These are phyloP conservation scores for Yamadazyma dendronema DNA, from an alignment of 1,139 yeast genomes.

Conservation along the genomic window DNA sequence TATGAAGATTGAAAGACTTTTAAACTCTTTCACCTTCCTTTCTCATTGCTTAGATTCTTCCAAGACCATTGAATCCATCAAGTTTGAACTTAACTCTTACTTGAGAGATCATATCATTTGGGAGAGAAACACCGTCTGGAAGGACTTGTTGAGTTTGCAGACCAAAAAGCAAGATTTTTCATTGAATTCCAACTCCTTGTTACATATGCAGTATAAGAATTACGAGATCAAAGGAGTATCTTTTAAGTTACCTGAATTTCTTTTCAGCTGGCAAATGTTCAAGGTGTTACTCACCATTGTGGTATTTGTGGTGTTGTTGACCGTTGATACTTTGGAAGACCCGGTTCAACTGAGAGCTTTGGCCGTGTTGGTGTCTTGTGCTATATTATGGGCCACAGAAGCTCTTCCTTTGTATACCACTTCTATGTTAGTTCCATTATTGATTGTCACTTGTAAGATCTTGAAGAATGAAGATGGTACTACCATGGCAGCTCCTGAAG, in stretches of 20 bases:
- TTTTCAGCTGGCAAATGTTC: conserved; percentile 36
- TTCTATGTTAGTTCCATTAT: conserved; percentile 60
- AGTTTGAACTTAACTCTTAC: conserved; percentile 68
- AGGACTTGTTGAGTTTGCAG: conserved; percentile 88
- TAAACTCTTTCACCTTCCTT: conserved; percentile 46
- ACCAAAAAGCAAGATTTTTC: conserved; percentile 43
- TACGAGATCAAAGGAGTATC: conserved; percentile 18
- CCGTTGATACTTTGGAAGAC: conserved; percentile 61
- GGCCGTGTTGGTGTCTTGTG: conserved; percentile 76
- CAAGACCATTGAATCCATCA: conserved; percentile 49
- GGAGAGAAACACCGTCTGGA: conserved; percentile 97
- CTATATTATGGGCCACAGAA: conserved; percentile 84
- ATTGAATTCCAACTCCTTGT: conserved; percentile 20
- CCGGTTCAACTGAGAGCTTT: conserved; percentile 72
- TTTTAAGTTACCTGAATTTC: conserved; percentile 26
- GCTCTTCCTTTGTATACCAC: conserved; percentile 70
- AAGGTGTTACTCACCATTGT: conserved; percentile 45
- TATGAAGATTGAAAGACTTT: conserved; percentile 44
- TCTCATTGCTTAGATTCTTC: conserved; percentile 31
- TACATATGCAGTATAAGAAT: conserved; percentile 17
- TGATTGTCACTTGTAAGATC: conserved; percentile 54
- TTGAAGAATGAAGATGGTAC: conserved; percentile 57
- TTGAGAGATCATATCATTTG: conserved; percentile 90
- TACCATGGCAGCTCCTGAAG: conserved; percentile 50
- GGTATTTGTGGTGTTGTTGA: conserved; percentile 48